Conservation (phyloP, 148 eudicot genomes). For the Vaccinium macrocarpon region DNA sequence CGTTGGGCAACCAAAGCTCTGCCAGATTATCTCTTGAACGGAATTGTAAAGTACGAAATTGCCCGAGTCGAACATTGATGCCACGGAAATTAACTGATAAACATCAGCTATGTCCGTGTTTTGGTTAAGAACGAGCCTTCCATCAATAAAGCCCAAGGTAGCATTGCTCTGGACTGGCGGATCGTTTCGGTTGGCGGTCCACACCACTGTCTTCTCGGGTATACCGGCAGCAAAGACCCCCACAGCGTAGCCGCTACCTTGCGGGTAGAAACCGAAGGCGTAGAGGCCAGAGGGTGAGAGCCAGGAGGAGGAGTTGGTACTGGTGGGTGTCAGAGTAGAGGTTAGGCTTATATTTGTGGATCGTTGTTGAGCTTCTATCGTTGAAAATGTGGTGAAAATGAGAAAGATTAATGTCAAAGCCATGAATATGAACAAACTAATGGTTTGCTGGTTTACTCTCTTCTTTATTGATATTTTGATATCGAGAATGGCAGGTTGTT, state of each 20-base stretch:
- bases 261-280: slow-evolving; percentile 27
- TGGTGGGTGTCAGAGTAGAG: slow-evolving; percentile 8
- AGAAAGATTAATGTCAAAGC: not conserved
- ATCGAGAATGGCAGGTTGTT: too few relatives aligned
- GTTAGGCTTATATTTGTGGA: slow-evolving; percentile 4
- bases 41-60: slow-evolving; percentile 36
- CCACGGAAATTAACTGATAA: slow-evolving; percentile 5
- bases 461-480: too few relatives aligned
- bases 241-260: slow-evolving; percentile 15
- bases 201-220: slow-evolving; percentile 20
- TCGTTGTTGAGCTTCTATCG: not conserved
- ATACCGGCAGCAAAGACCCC: slow-evolving; percentile 8
- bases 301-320: not conserved
- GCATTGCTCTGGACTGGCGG: too few relatives aligned
- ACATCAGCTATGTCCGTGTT: too few relatives aligned
- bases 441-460: not conserved
- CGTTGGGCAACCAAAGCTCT: slow-evolving; percentile 35
- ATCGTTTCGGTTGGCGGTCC: slow-evolving; percentile 12
- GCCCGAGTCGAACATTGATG: slow-evolving; percentile 30
- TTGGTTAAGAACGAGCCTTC: too few relatives aligned
- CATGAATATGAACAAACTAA: not conserved
- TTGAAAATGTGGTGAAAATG: too few relatives aligned
- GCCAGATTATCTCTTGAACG: slow-evolving; percentile 18
- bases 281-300: slow-evolving; percentile 16
- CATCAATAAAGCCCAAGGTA: too few relatives aligned